phyloP scores from a whole-genome alignment of 140 eudicot species.

The Cichorium intybus region DNA sequence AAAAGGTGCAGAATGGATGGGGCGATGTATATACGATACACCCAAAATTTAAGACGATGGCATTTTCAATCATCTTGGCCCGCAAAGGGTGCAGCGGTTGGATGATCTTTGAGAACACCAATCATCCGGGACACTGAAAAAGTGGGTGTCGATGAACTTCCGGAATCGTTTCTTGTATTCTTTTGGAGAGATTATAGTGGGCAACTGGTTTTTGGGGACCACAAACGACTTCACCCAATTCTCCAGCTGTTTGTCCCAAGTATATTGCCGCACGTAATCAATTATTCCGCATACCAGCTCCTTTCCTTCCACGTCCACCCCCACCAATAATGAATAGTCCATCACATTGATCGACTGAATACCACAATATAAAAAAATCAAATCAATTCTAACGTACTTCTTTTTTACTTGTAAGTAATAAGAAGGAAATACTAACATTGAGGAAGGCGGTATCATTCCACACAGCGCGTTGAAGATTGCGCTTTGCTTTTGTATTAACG shows the following conservation, averaged over 20 bases:
- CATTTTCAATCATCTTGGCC: no score
- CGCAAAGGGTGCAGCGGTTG: slow-evolving; percentile 57
- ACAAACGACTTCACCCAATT: slow-evolving; percentile 83
- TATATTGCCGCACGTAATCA: slow-evolving; percentile 80
- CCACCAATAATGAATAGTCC: slow-evolving; percentile 91
- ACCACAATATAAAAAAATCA: not conserved
- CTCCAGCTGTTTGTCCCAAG: slow-evolving; percentile 87
- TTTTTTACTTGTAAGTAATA: no score
- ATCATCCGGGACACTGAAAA: slow-evolving; percentile 65
- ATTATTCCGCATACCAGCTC: slow-evolving; percentile 91
- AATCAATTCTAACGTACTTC: no score
- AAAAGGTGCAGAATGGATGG: slow-evolving; percentile 7
- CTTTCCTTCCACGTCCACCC: slow-evolving; percentile 57
- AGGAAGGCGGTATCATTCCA: slow-evolving; percentile 92
- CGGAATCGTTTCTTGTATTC: slow-evolving; percentile 80
- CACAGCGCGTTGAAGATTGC: slow-evolving; percentile 72
- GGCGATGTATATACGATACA: no score
- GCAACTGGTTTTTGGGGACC: slow-evolving; percentile 67
- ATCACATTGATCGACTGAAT: slow-evolving; percentile 69
- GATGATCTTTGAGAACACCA: slow-evolving; percentile 71
- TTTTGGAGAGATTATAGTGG: slow-evolving; percentile 77
- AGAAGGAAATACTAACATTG: slow-evolving; percentile 45
- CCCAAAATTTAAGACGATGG: no score
- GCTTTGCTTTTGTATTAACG: slow-evolving; percentile 55
- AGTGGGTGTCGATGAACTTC: slow-evolving; percentile 69